These are phyloP conservation scores for Arabis alpina DNA, from an alignment of 345 rosid species.

Conservation along the genomic window DNA sequence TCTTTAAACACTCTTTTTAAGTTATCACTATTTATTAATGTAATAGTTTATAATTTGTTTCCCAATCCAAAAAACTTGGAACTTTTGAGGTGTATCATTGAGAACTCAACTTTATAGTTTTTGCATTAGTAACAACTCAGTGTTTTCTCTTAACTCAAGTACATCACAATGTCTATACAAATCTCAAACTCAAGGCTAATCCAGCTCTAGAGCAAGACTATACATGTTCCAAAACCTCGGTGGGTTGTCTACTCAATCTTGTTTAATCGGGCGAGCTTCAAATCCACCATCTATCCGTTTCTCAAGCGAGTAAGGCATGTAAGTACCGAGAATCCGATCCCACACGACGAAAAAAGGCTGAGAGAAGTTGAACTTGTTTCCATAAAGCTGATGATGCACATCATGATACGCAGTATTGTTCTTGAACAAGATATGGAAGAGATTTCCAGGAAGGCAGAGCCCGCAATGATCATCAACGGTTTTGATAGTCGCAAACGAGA, in stretches of 20 bases:
- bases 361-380: slow-evolving; percentile 70
- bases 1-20: slow-evolving; percentile 16
- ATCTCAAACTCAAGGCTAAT: slow-evolving; percentile 2
- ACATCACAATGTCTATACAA: not conserved
- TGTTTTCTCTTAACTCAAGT: not conserved
- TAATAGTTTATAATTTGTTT: slow-evolving; percentile 33
- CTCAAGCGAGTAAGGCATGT: slow-evolving; percentile 73
- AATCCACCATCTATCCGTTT: slow-evolving; percentile 63
- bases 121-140: not conserved
- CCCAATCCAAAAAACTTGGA: slow-evolving; percentile 28
- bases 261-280: slow-evolving; percentile 60
- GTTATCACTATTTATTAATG: slow-evolving; percentile 32
- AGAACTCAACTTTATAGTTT: slow-evolving; percentile 29
- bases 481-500: slow-evolving; percentile 85
- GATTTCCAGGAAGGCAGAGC: slow-evolving; percentile 72
- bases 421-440: slow-evolving; percentile 61
- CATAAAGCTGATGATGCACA: slow-evolving; percentile 74
- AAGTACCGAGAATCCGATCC: slow-evolving; percentile 71
- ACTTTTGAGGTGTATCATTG: slow-evolving; percentile 35
- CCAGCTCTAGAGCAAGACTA: not conserved
- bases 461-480: slow-evolving; percentile 87
- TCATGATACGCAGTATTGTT: slow-evolving; percentile 80
- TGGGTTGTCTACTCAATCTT: slow-evolving; percentile 33
- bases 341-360: slow-evolving; percentile 70
- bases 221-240: slow-evolving; percentile 22